Conservation (phyloP, 768 basidiomycete genomes). For the Russula dissimulans region DNA sequence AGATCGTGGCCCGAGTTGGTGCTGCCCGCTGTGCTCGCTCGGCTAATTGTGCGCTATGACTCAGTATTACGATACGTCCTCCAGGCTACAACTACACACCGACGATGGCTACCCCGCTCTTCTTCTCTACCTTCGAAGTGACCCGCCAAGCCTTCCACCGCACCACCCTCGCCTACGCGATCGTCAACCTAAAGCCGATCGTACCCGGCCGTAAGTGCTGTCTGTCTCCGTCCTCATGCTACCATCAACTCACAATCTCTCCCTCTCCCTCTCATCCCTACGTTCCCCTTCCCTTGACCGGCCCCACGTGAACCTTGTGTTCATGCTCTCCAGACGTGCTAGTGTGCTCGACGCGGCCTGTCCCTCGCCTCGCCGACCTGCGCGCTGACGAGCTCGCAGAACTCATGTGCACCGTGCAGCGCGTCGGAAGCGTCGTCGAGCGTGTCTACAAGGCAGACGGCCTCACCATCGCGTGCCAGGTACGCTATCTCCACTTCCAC, state of each 20-base stretch:
- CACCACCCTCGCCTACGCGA: conserved; percentile 61
- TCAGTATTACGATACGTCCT: too few species aligned
- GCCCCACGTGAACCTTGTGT: too few species aligned
- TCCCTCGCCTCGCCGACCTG: conserved; percentile 42
- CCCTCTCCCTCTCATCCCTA: too few species aligned
- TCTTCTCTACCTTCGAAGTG: conserved; percentile 78
- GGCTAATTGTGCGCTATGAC: too few species aligned
- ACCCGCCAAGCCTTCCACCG: conserved; percentile 68
- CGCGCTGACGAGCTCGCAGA: conserved; percentile 56
- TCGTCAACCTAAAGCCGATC: conserved; percentile 93
- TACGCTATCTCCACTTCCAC: conserved; percentile 24
- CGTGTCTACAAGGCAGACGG: conserved; percentile 73
- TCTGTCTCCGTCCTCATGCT: neutral
- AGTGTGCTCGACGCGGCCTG: conserved; percentile 42
- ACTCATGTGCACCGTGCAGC: conserved; percentile 71
- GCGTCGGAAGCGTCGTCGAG: conserved; percentile 73
- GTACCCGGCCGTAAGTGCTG: conserved; percentile 81
- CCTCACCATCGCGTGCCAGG: conserved; percentile 87
- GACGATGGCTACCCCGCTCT: conserved; percentile 24
- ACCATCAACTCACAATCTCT: too few species aligned
- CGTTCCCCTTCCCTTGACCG: too few species aligned
- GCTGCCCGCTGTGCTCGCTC: too few species aligned
- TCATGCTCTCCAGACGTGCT: conserved; percentile 39
- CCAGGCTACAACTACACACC: too few species aligned
- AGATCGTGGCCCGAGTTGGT: too few species aligned